Base-by-base conservation (phyloP, 306 rosid species). In the Glycine latifolia region DNA sequence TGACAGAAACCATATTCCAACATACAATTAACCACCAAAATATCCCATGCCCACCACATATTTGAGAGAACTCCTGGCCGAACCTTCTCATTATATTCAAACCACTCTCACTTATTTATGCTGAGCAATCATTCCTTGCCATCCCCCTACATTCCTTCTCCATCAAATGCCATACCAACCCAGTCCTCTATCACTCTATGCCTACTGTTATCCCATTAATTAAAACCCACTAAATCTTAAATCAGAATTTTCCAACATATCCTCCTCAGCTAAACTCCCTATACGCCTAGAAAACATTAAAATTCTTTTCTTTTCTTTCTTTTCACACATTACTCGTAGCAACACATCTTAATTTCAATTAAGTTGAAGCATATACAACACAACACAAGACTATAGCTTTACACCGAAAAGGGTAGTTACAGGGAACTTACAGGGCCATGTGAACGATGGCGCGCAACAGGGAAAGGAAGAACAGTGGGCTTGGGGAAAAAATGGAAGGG, bases 371-470 rank as follows among this genome's bases (percentile, higher is more conserved):
- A 56, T 44, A 31, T 20, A 75, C 3, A 2, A 74, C 9, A 67
- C 56, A 39, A 44, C 1, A 67, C 0, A 72, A 72, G 43, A 49
- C 3, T 33, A 55, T 17, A 71, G 14, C 63, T 82, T 65, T 52
- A 59, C 6, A 56, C 13, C 13, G 14, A 73, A 76, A 79, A 71
- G 50, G 33, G 43, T n/a, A 63, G 4, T 14, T 35, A 48, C 0
- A 41, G 41, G 31, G 4, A 3, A 77, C 89, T 90, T 82, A 95
- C 98, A 81, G 98, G 98, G 54, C 97, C 96, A 71, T 88, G 90
- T 10, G 98, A 93, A 67, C 98, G 99, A 65, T 93, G 99, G 55
- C 98, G 97, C 37, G 99, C 99, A 31, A 90, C 90, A 0, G 99
- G 99, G 61, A 95, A 95, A 47, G 97, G 97, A 69, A 93, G 84